Evolutionary conservation across 2,329 filamentous ascomycete genomes (phyloP).

Genomic region (Sphaerulina vaccinii): DNA sequence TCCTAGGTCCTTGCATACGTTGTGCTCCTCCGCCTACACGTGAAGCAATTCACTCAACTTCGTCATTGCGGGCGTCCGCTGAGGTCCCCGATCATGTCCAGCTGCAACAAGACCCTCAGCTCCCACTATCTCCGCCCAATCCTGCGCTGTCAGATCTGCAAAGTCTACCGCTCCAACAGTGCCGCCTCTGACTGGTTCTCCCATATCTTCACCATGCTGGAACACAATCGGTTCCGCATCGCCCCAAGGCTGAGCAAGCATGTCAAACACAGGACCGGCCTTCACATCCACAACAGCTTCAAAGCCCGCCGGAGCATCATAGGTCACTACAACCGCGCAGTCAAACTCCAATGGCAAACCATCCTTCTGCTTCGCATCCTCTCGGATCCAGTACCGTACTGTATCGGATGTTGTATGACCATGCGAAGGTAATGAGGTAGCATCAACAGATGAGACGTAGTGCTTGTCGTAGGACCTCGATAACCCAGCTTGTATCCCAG

Average conservation of each 20-base stretch:
- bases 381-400: constrained; percentile 15
- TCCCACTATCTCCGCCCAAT: not conserved
- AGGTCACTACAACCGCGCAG: constrained; percentile 16
- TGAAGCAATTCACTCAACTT: not conserved
- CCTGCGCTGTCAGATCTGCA: not conserved
- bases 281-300: constrained; percentile 15
- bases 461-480: constrained; percentile 4
- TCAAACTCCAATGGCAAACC: constrained; percentile 16
- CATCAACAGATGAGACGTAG: constrained; percentile 6
- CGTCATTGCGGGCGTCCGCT: not conserved
- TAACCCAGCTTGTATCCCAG: not conserved
- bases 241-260: constrained; percentile 18
- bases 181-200: not conserved
- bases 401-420: constrained; percentile 3
- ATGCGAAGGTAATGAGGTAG: constrained; percentile 9
- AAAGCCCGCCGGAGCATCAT: not conserved
- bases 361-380: constrained; percentile 8
- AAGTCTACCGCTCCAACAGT: not conserved
- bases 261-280: constrained; percentile 18
- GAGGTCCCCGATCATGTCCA: not conserved
- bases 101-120: not conserved
- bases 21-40: no score
- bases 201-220: constrained; percentile 15
- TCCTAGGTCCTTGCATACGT: no score
- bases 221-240: constrained; percentile 14